Conservation (phyloP, 768 basidiomycete genomes). For the Pisolithus microcarpus region DNA sequence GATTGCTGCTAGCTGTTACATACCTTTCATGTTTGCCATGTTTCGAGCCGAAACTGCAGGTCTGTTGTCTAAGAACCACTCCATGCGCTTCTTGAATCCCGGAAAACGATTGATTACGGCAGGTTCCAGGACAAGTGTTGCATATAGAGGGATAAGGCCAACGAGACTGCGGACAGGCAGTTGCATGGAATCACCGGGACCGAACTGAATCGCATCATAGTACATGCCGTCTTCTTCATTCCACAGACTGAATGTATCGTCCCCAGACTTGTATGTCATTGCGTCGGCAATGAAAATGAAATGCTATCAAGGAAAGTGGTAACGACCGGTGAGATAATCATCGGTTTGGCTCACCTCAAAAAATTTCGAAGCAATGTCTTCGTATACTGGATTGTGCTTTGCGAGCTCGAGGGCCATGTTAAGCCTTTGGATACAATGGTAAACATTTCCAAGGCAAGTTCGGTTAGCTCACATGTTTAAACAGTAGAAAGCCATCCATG, state of each 20-base stretch:
- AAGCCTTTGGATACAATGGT: slow-evolving; percentile 46
- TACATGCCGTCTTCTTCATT: slow-evolving; percentile 97
- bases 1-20: slow-evolving; percentile 4
- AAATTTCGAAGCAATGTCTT: slow-evolving; percentile 98
- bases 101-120: slow-evolving; percentile 84
- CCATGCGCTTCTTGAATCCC: slow-evolving; percentile 97
- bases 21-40: slow-evolving; percentile 94
- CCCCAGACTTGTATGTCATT: slow-evolving; percentile 87
- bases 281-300: slow-evolving; percentile 99
- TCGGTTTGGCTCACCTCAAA: slow-evolving; percentile 53
- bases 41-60: slow-evolving; percentile 81
- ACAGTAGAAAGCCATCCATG: slow-evolving; percentile 99
- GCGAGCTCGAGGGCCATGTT: slow-evolving; percentile 97
- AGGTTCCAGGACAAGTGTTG: slow-evolving; percentile 90
- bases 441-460: background rate
- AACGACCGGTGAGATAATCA: background rate
- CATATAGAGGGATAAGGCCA: slow-evolving; percentile 96
- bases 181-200: slow-evolving; percentile 75
- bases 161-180: slow-evolving; percentile 91
- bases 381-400: slow-evolving; percentile 95
- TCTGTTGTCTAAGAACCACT: slow-evolving; percentile 97
- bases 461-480: slow-evolving; percentile 71
- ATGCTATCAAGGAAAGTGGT: slow-evolving; percentile 44
- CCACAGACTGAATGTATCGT: slow-evolving; percentile 80
- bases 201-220: slow-evolving; percentile 94